A percentile compares a stretch with the other conserved stretches of the same genome.
Evolutionary conservation across 495 filamentous ascomycete genomes (phyloP).

Genomic region (Talaromyces stipitatus): DNA sequence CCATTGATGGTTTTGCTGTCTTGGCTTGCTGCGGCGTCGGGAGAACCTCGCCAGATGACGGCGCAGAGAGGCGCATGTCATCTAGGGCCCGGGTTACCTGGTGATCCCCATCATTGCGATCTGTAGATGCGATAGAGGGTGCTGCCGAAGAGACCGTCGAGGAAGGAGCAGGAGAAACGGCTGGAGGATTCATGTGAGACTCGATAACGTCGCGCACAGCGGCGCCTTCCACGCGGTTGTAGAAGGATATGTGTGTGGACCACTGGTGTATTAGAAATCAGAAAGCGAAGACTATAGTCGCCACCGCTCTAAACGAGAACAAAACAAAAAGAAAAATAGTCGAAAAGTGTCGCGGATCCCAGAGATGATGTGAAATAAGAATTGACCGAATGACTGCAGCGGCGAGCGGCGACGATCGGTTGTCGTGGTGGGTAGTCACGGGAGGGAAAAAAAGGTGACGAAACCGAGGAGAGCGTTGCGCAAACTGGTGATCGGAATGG

Average conservation of each 20-base stretch:
- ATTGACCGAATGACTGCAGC: conserved; percentile 2
- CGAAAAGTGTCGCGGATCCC: background rate
- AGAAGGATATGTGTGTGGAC: background rate
- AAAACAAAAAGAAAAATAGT: conserved; percentile 3
- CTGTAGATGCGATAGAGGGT: conserved; percentile 31
- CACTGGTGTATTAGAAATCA: conserved; percentile 10
- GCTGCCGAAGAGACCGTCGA: conserved; percentile 36
- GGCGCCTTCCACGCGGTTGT: conserved; percentile 6
- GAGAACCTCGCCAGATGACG: conserved; percentile 28
- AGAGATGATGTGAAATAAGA: background rate
- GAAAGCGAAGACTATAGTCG: conserved; percentile 20
- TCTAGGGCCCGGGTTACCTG: conserved; percentile 40
- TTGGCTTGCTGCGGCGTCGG: conserved; percentile 28
- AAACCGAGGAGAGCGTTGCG: conserved; percentile 14
- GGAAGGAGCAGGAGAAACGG: conserved; percentile 36
- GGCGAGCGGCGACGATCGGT: conserved; percentile 1
- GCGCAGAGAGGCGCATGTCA: conserved; percentile 37
- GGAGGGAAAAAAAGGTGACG: conserved; percentile 23
- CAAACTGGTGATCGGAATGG: background rate
- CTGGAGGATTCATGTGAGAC: conserved; percentile 43
- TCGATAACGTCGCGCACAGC: conserved; percentile 8
- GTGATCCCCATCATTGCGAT: conserved; percentile 35
- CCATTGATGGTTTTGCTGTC: conserved; percentile 45
- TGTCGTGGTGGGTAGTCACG: conserved; percentile 8
- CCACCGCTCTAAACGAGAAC: conserved; percentile 1